These are phyloP conservation scores for Endocalyx cinctus DNA, from an alignment of 2,329 filamentous ascomycete genomes.

Conservation along the genomic window DNA sequence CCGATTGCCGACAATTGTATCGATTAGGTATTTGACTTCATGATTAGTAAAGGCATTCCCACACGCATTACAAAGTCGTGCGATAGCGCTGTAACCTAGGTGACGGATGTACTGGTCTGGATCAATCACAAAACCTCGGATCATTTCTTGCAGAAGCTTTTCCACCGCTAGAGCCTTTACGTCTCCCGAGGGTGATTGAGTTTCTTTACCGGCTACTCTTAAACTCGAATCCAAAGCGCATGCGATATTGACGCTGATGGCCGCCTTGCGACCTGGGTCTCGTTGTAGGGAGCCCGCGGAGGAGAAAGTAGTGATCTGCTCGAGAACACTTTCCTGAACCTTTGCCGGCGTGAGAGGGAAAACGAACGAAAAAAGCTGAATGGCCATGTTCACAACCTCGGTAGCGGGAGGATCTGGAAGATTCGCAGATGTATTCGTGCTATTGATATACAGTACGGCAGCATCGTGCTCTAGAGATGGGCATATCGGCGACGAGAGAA, in stretches of 20 bases:
- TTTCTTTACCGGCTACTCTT: constrained; percentile 80
- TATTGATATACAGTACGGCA: constrained; percentile 67
- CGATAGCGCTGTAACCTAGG: constrained; percentile 79
- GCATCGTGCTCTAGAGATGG: constrained; percentile 87
- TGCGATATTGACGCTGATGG: constrained; percentile 86
- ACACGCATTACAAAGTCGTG: constrained; percentile 75
- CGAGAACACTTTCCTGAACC: constrained; percentile 91
- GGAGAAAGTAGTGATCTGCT: constrained; percentile 89
- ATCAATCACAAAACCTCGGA: constrained; percentile 70
- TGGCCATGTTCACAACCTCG: constrained; percentile 90
- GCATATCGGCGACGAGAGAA: constrained; percentile 68
- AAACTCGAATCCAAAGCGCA: constrained; percentile 75
- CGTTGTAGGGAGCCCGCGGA: constrained; percentile 74
- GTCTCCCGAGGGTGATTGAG: constrained; percentile 66
- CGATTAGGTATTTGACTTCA: constrained; percentile 87
- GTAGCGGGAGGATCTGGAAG: constrained; percentile 79
- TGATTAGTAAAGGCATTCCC: constrained; percentile 85
- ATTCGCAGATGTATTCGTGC: constrained; percentile 38
- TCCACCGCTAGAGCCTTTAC: constrained; percentile 72
- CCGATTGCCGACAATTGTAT: constrained; percentile 89
- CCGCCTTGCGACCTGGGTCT: constrained; percentile 82
- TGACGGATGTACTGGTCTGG: constrained; percentile 81
- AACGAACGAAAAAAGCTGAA: constrained; percentile 86
- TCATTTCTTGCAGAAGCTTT: constrained; percentile 74
- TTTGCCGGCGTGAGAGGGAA: constrained; percentile 85